Conservation (phyloP, 768 basidiomycete genomes). For the Arthromyces matolae region DNA sequence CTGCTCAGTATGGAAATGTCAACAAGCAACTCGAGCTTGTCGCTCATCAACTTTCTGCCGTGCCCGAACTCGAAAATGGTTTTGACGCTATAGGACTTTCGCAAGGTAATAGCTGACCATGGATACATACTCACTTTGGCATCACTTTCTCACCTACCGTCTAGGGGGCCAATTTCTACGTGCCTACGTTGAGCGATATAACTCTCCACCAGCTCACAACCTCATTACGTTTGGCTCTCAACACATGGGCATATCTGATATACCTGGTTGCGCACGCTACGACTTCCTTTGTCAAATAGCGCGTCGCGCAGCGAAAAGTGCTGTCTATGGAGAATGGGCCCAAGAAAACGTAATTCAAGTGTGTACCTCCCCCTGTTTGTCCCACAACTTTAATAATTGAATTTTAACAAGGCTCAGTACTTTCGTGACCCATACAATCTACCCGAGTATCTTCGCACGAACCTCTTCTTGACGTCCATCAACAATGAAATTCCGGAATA, state of each 20-base stretch:
- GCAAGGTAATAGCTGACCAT: constrained; percentile 64
- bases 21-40: constrained; percentile 66
- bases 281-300: constrained; percentile 72
- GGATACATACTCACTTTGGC: background rate
- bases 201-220: constrained; percentile 70
- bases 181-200: constrained; percentile 77
- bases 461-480: constrained; percentile 67
- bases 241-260: constrained; percentile 81
- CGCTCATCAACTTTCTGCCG: constrained; percentile 55
- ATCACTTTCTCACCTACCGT: background rate
- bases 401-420: constrained; percentile 74
- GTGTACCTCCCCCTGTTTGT: too few relatives aligned
- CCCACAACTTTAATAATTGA: too few relatives aligned
- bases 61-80: constrained; percentile 62
- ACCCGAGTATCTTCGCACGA: constrained; percentile 52
- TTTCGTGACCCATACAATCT: constrained; percentile 70
- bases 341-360: constrained; percentile 77
- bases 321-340: constrained; percentile 73
- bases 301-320: constrained; percentile 53
- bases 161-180: constrained; percentile 81
- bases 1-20: constrained; percentile 74
- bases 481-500: constrained; percentile 67
- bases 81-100: constrained; percentile 90
- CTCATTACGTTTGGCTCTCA: constrained; percentile 86
- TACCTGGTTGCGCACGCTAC: constrained; percentile 58